Conservation (phyloP, 306 rosid genomes). For the Potentilla sterilis region DNA sequence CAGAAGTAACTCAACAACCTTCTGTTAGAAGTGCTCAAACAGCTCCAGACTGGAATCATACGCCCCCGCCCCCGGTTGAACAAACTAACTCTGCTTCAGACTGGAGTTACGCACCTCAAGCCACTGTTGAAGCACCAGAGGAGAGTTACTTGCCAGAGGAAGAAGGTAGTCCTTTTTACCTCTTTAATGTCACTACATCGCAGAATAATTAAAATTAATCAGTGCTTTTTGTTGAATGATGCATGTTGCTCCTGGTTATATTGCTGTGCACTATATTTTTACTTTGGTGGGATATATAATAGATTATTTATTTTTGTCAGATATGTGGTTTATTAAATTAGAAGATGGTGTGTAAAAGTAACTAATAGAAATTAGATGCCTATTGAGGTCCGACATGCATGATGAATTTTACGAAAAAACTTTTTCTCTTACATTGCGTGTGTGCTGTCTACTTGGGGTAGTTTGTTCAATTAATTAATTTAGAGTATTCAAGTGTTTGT, state of each 20-base stretch:
- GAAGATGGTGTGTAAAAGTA: too few species aligned
- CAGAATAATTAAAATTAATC: not conserved
- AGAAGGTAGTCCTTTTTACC: slow-evolving; percentile 55
- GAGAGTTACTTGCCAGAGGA: slow-evolving; percentile 68
- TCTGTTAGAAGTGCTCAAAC: slow-evolving; percentile 45
- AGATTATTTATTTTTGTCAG: not conserved
- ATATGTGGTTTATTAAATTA: not conserved
- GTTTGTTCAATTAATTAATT: not conserved
- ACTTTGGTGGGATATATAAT: not conserved
- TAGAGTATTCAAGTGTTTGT: not conserved
- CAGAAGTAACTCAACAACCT: slow-evolving; percentile 43
- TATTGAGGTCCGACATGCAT: not conserved
- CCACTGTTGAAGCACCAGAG: slow-evolving; percentile 54
- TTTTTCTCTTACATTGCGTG: not conserved
- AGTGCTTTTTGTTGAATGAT: not conserved
- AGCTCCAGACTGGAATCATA: slow-evolving; percentile 60
- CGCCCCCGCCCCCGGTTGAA: slow-evolving; percentile 60
- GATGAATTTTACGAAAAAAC: not conserved
- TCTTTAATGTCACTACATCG: not conserved
- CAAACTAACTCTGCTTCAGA: slow-evolving; percentile 45
- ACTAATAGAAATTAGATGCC: too few species aligned
- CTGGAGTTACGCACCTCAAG: slow-evolving; percentile 42
- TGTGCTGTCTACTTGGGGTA: not conserved
- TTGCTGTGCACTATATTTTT: not conserved
- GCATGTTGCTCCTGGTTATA: not conserved